A percentile compares a stretch with the other conserved stretches of the same genome.
Conservation (phyloP, 1,139 yeast species). For the Kodamaea anthophila region DNA sequence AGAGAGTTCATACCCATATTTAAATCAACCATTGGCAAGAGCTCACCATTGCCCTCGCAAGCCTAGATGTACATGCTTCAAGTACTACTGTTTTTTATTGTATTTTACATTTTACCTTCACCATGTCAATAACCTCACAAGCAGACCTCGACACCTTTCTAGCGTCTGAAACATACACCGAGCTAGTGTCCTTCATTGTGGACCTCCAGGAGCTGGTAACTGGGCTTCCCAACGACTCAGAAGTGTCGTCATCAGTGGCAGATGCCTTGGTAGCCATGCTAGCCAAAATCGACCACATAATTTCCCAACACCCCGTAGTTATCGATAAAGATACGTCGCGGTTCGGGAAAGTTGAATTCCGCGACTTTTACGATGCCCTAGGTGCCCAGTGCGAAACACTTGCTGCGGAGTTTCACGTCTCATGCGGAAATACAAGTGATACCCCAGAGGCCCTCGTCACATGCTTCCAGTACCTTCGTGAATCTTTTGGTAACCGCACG, state of each 20-base stretch:
- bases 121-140: slow-evolving; percentile 47
- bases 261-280: slow-evolving; percentile 33
- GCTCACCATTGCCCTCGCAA: too few relatives aligned
- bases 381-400: slow-evolving; percentile 20
- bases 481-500: slow-evolving; percentile 78
- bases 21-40: slow-evolving; percentile 37
- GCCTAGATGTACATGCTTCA: too few relatives aligned
- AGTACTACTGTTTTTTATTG: too few relatives aligned
- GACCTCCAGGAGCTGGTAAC: slow-evolving; percentile 59
- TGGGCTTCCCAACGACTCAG: slow-evolving; percentile 54
- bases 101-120: too few relatives aligned
- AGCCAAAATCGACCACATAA: slow-evolving; percentile 36
- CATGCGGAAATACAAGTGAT: neutral
- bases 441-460: slow-evolving; percentile 4
- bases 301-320: slow-evolving; percentile 59
- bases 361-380: slow-evolving; percentile 76
- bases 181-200: slow-evolving; percentile 49
- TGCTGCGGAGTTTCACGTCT: slow-evolving; percentile 12
- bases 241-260: slow-evolving; percentile 20
- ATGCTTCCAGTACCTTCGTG: slow-evolving; percentile 49
- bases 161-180: slow-evolving; percentile 44
- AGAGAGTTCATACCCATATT: neutral
- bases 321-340: slow-evolving; percentile 65
- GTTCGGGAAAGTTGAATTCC: slow-evolving; percentile 87
- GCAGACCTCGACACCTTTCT: slow-evolving; percentile 63